Evolutionary conservation across 2,329 filamentous ascomycete species (phyloP).

Genomic region (Tolypocladium tundrense): DNA sequence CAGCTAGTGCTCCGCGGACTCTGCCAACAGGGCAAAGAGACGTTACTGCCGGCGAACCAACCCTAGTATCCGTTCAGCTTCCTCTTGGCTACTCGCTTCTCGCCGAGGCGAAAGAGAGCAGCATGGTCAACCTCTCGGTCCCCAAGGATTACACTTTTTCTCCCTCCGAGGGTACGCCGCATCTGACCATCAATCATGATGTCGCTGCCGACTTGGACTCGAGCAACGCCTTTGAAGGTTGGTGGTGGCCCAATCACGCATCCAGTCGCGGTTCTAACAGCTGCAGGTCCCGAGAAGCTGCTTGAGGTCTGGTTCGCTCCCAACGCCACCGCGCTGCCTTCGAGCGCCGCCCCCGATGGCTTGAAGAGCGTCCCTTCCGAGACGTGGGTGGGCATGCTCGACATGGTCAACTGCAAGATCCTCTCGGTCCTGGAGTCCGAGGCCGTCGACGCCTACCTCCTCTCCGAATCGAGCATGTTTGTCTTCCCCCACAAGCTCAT

Average conservation of each 20-base stretch:
- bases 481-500: slow-evolving; percentile 99
- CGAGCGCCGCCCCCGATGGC: slow-evolving; percentile 60
- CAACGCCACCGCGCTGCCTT: slow-evolving; percentile 61
- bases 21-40: slow-evolving; percentile 26
- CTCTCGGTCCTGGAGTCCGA: slow-evolving; percentile 89
- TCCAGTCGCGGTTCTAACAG: slow-evolving; percentile 3
- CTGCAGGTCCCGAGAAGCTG: slow-evolving; percentile 80
- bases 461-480: slow-evolving; percentile 99
- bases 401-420: slow-evolving; percentile 97
- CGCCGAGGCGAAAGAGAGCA: background rate
- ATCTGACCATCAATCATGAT: slow-evolving; percentile 94
- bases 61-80: background rate
- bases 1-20: slow-evolving; percentile 91
- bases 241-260: background rate
- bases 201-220: slow-evolving; percentile 89
- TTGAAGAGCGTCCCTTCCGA: slow-evolving; percentile 78
- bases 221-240: slow-evolving; percentile 89
- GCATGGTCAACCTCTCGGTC: slow-evolving; percentile 74
- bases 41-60: background rate
- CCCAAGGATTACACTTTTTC: slow-evolving; percentile 76
- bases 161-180: slow-evolving; percentile 72
- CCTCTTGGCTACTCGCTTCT: background rate
- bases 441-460: slow-evolving; percentile 87
- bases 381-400: slow-evolving; percentile 92
- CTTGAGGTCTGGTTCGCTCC: slow-evolving; percentile 97